Conservation (phyloP, 176 grass and related monocot species). For the Eragrostis nindensis region DNA sequence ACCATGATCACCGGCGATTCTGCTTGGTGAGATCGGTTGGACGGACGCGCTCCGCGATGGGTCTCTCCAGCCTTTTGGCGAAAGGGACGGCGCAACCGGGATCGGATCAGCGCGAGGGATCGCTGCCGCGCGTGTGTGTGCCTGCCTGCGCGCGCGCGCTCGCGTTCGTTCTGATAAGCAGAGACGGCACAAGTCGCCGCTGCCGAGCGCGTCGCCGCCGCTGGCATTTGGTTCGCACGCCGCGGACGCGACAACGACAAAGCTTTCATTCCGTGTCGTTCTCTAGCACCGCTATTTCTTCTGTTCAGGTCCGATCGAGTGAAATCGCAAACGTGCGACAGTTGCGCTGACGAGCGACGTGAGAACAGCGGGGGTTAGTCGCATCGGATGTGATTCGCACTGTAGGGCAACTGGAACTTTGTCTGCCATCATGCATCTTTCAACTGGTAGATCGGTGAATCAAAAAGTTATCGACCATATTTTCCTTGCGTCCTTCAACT, state of each 20-base stretch:
- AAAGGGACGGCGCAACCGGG: constrained; percentile 44
- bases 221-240: not conserved
- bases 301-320: not conserved
- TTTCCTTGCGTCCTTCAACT: too few species aligned
- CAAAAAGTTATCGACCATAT: not conserved
- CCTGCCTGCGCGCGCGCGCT: too few species aligned
- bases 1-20: not conserved
- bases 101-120: not conserved
- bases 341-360: not conserved
- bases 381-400: not conserved
- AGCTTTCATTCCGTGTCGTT: not conserved
- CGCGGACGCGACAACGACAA: not conserved
- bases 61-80: constrained; percentile 43
- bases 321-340: not conserved
- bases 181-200: too few species aligned
- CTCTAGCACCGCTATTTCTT: not conserved
- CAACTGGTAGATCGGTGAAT: not conserved
- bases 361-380: not conserved
- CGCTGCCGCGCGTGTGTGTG: not conserved
- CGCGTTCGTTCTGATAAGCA: not conserved
- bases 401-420: not conserved
- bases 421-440: not conserved
- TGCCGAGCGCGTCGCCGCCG: not conserved
- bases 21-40: not conserved
- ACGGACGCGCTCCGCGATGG: not conserved